A percentile compares a stretch with the other conserved stretches of the same genome.
These are phyloP conservation scores for Paralagenidium karlingii DNA, from an alignment of 352 stramenopile genomes.

Conservation along the genomic window DNA sequence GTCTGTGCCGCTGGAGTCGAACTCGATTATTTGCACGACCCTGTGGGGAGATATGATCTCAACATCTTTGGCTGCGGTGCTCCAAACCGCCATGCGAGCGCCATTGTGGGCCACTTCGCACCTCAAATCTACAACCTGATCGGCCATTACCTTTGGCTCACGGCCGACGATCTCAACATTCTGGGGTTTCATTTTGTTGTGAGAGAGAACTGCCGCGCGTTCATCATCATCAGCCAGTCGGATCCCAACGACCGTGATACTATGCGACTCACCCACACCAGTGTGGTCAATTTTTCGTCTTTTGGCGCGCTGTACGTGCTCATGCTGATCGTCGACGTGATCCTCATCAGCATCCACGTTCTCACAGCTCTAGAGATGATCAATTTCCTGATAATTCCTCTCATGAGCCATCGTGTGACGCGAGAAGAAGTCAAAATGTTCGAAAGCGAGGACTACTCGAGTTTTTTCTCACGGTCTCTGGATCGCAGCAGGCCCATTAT, in stretches of 20 bases:
- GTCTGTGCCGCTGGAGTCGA: slow-evolving; percentile 13
- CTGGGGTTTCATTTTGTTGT: slow-evolving; percentile 20
- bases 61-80: slow-evolving; percentile 22
- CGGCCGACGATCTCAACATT: slow-evolving; percentile 8
- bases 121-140: slow-evolving; percentile 8
- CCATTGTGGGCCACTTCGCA: slow-evolving; percentile 10
- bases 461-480: slow-evolving; percentile 16
- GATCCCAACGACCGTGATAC: background rate
- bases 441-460: slow-evolving; percentile 1
- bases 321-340: slow-evolving; percentile 10
- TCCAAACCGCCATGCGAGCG: slow-evolving; percentile 17
- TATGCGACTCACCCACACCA: slow-evolving; percentile 1
- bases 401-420: too few relatives aligned
- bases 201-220: slow-evolving; percentile 11
- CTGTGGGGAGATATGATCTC: slow-evolving; percentile 15
- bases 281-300: slow-evolving; percentile 10
- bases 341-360: slow-evolving; percentile 7
- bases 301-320: slow-evolving; percentile 10
- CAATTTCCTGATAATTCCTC: slow-evolving; percentile 13
- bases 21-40: too few relatives aligned
- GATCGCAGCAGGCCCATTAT: slow-evolving; percentile 24
- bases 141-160: slow-evolving; percentile 16
- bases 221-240: background rate
- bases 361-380: slow-evolving; percentile 13
- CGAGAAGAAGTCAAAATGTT: slow-evolving; percentile 3